These are phyloP conservation scores for Magnusiomyces paraingens DNA, from an alignment of 1,139 yeast species.

Conservation along the genomic window DNA sequence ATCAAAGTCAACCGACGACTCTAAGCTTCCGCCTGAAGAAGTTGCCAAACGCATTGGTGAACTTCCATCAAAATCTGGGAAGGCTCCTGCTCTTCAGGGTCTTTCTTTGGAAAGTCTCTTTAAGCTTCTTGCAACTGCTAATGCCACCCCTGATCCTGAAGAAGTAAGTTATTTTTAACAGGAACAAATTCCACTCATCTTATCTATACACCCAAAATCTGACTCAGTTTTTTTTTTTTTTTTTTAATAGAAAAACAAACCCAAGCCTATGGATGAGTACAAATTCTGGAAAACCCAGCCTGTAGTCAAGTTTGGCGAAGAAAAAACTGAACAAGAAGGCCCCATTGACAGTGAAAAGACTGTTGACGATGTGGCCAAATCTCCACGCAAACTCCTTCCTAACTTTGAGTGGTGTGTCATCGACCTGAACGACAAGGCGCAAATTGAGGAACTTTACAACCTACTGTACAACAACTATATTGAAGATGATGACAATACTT, in stretches of 20 bases:
- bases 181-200: too few relatives aligned
- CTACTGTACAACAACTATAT: constrained; percentile 85
- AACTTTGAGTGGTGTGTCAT: constrained; percentile 88
- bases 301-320: constrained; percentile 65
- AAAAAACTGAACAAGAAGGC: constrained; percentile 62
- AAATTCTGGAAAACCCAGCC: constrained; percentile 99
- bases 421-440: constrained; percentile 52
- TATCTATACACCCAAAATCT: neutral
- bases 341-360: constrained; percentile 70
- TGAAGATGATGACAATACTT: constrained; percentile 87
- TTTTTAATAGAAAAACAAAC: constrained; percentile 9
- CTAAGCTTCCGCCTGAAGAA: neutral
- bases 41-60: neutral
- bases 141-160: constrained; percentile 15
- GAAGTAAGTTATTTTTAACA: constrained; percentile 4
- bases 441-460: constrained; percentile 68
- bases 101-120: constrained; percentile 37
- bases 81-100: constrained; percentile 17
- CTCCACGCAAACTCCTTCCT: constrained; percentile 62
- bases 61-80: neutral
- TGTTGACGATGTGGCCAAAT: constrained; percentile 62
- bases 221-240: neutral
- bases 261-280: constrained; percentile 77
- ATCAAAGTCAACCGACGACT: neutral
- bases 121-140: constrained; percentile 28